Evolutionary conservation across 805 yeast species (phyloP), one percentile per base, ranked within the genome.

Genomic region (Saccharomycopsis fermentans): DNA sequence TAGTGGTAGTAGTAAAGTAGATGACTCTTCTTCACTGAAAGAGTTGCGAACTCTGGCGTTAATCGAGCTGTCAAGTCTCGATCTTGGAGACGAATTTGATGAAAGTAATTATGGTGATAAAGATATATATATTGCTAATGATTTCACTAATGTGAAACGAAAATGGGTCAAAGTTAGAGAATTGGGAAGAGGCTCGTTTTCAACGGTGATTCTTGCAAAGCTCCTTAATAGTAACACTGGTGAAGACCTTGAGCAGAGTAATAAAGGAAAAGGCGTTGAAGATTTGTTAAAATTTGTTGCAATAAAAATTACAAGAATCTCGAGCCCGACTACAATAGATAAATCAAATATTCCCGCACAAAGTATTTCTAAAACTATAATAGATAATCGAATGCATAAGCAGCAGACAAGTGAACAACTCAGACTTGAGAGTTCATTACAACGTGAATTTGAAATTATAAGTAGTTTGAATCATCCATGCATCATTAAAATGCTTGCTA

Each of bases 371-470:
- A 79, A 73, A 52, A 69, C 64, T 40, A 71, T 43, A 11, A 43
- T 43, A 11, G 29, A 24, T 21, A 43, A 24, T n/a, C 26, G 40
- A 26, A 32, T 6, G 12, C 51, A 35, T 24, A 17, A 40, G 14
- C 56, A 21, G 6, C 52, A 16, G 35, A 29, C 48, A 16, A 36
- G 32, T 29, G 35, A 53, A 11, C 58, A 55, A 16, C 47, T 47
- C 2, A 73, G 88, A 52, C 74, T 86, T 26, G 86, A 84, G 65
- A 78, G 80, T 59, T 81, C 88, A 0, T 68, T 86, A 52, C 52
- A 71, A n/a, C 76, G 98, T 61, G 99, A 94, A 67, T 68, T 90
- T 27, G 83, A 81, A 26, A 81, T 90, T 6, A 73, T 92, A 60
- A 71, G 73, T 56, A 69, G 73, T 12, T 62, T 84, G 14, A 63